These are phyloP conservation scores for Cenchrus fungigraminus DNA, from an alignment of 176 grass and related monocot species.

Conservation along the genomic window DNA sequence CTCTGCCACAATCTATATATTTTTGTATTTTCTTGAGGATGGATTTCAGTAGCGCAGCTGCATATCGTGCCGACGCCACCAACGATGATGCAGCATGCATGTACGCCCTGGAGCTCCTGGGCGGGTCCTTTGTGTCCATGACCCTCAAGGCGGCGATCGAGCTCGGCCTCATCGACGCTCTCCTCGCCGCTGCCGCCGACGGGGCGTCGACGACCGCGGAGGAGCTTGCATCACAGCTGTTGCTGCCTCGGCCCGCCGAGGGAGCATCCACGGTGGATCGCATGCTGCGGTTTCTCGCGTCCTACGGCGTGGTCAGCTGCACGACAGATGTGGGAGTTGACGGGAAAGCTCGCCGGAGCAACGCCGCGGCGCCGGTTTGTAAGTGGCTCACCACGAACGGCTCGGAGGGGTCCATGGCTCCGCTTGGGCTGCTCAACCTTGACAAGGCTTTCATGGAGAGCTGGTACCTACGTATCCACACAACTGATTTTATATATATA, in stretches of 20 bases:
- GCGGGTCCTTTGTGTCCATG: neutral
- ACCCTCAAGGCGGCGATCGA: neutral
- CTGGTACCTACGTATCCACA: neutral
- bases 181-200: neutral
- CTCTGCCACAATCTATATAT: too few species aligned
- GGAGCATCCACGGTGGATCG: neutral
- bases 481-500: too few species aligned
- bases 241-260: neutral
- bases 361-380: neutral
- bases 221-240: neutral
- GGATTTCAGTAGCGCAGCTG: too few species aligned
- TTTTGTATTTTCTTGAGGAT: too few species aligned
- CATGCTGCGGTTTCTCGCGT: conserved; percentile 1
- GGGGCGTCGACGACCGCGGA: neutral
- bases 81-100: neutral
- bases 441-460: neutral
- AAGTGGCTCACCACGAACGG: neutral
- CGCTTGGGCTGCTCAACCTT: neutral
- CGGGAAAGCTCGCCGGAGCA: neutral
- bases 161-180: neutral
- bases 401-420: neutral
- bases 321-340: neutral
- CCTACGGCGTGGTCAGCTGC: neutral
- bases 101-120: neutral
- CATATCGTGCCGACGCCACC: neutral